Evolutionary conservation across 1,284 basidiomycete species (phyloP).

Genomic region (Ustilago loliicola): DNA sequence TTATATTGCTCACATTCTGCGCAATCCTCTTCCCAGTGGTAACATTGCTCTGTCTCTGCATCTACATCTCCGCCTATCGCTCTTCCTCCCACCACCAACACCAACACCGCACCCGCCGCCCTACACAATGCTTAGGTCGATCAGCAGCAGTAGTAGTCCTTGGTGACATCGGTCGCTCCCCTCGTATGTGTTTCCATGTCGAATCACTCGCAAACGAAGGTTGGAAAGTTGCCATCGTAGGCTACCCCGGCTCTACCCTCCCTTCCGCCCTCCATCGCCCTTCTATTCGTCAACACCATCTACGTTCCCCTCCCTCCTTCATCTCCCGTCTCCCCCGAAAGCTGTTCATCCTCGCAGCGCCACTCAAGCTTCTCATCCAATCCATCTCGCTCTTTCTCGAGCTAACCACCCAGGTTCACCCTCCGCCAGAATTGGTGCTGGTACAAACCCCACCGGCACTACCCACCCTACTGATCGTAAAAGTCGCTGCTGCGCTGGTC

Average conservation of each 20-base stretch:
- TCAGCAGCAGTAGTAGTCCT: constrained; percentile 87
- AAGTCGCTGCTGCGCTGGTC: constrained; percentile 78
- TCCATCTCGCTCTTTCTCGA: constrained; percentile 56
- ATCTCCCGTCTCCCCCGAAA: constrained; percentile 75
- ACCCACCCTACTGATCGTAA: constrained; percentile 88
- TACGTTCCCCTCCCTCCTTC: constrained; percentile 76
- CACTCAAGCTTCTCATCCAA: constrained; percentile 78
- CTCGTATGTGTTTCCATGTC: constrained; percentile 98
- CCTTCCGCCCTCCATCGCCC: constrained; percentile 49
- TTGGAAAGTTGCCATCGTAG: constrained; percentile 86
- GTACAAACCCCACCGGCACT: constrained; percentile 97
- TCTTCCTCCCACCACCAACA: constrained; percentile 23
- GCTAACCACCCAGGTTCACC: constrained; percentile 74
- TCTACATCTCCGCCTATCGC: constrained; percentile 58
- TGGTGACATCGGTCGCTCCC: constrained; percentile 94
- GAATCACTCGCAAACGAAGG: constrained; percentile 86
- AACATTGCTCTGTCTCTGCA: constrained; percentile 48
- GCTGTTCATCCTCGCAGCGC: constrained; percentile 81
- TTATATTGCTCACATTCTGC: constrained; percentile 43
- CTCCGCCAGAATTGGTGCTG: constrained; percentile 85
- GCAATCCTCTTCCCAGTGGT: constrained; percentile 31
- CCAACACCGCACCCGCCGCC: no score
- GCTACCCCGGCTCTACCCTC: constrained; percentile 75
- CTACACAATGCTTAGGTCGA: constrained; percentile 37
- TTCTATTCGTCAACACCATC: constrained; percentile 72